phyloP scores from a whole-genome alignment of 371 early-diverging fungal species.

The Mortierella sp. region DNA sequence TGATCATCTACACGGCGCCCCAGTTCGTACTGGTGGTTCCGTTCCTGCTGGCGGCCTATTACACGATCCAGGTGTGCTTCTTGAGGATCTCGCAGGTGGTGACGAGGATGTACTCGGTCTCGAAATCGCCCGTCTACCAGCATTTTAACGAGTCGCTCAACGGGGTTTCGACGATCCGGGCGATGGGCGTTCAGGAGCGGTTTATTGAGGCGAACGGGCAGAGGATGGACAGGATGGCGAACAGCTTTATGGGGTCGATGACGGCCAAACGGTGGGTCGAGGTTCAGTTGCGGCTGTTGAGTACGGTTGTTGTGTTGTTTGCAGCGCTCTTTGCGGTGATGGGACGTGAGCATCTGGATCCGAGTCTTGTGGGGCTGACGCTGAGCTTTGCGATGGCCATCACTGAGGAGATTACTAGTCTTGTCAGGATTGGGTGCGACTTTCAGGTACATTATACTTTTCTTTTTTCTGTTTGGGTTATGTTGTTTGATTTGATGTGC shows the following conservation, averaged over 20 bases:
- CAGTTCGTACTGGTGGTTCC: slow-evolving; percentile 67
- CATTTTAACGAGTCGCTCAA: slow-evolving; percentile 85
- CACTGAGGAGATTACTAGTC: slow-evolving; percentile 89
- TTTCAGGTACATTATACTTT: slow-evolving; percentile 65
- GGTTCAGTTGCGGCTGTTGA: slow-evolving; percentile 86
- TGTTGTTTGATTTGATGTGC: no score
- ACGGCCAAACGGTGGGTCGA: slow-evolving; percentile 93
- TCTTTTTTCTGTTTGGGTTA: background rate
- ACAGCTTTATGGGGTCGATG: slow-evolving; percentile 85
- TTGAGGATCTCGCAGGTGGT: slow-evolving; percentile 76
- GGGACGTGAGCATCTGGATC: slow-evolving; percentile 65
- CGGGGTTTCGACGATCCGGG: slow-evolving; percentile 88
- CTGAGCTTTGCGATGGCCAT: slow-evolving; percentile 90
- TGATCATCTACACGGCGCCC: slow-evolving; percentile 76
- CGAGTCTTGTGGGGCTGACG: slow-evolving; percentile 87
- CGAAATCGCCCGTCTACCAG: slow-evolving; percentile 87
- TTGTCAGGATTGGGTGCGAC: slow-evolving; percentile 80
- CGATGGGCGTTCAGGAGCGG: slow-evolving; percentile 78
- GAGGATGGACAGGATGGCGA: slow-evolving; percentile 84
- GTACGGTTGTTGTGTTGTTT: slow-evolving; percentile 74
- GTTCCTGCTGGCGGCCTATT: slow-evolving; percentile 66
- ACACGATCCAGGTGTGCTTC: slow-evolving; percentile 61
- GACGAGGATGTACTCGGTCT: slow-evolving; percentile 81
- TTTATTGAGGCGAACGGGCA: slow-evolving; percentile 82
- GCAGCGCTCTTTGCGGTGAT: slow-evolving; percentile 77